Evolutionary conservation across 2,329 filamentous ascomycete species (phyloP), one percentile per base, ranked within the genome.

Genomic region (Lachnellula cervina): DNA sequence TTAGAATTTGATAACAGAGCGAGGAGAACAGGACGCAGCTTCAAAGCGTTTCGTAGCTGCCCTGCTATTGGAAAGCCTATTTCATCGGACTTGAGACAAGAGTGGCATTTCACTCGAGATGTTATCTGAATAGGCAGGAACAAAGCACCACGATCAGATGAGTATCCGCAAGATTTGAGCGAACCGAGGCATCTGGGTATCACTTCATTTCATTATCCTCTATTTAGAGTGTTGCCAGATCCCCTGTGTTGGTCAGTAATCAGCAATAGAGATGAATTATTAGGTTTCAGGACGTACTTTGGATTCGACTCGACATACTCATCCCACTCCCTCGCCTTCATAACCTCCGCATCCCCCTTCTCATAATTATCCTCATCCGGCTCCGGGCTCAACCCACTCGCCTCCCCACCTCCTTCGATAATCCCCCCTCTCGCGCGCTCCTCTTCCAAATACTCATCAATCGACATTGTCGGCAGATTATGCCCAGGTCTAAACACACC

Each of bases 381-480:
- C 70, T 90, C 86, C 1, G 85, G 82, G 60, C 79, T 78, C 25
- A 83, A 75, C 16, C 81, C 83, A 63, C 85, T 88, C 62, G 87
- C 83, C 66, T 89, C 88, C 17, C 92, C 92, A 32, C 91, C 91
- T 37, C 92, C 94, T 68, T 97, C 88, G 54, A 97, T 89, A 56
- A 99, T 92, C 19, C 90, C 90, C 16, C 94, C 94, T 59, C 89
- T 79, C 62, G 82, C 81, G 68, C 82, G 81, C 75, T 97, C 94
- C 72, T 97, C 93, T 51, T 95, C 94, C 16, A 99, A 77, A 68
- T 97, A 99, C 74, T 99, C 94, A 65, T 99, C 94, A 59, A 99
- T 97, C 1, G 84, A 89, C 94, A 99, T 97, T 3, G 94, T 97
- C 0, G 94, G 94, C 56, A 99, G 75, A 72, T 90, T 97, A 70